Percentiles rank a stretch among this genome's conserved stretches.
These are phyloP conservation scores for Trichoderma semiorbis DNA, from an alignment of 2,329 filamentous ascomycete species.

Conservation along the genomic window DNA sequence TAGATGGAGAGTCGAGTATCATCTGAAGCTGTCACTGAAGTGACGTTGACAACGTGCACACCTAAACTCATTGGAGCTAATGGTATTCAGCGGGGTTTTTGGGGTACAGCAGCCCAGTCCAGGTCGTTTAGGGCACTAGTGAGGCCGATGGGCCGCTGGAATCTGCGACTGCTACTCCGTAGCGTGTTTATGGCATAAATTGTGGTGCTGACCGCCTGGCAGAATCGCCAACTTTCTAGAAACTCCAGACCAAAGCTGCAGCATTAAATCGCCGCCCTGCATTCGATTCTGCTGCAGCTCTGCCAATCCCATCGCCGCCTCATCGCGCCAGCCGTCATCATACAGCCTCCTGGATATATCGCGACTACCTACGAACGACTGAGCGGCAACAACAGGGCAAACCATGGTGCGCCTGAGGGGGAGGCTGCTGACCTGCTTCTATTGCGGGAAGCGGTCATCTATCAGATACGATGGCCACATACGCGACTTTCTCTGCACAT, in stretches of 20 bases:
- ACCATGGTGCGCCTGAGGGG: constrained; percentile 44
- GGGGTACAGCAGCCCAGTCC: background rate
- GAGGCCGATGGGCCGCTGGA: constrained; percentile 5
- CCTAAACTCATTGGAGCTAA: background rate
- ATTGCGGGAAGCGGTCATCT: constrained; percentile 69
- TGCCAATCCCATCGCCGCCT: constrained; percentile 4
- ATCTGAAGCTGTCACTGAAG: background rate
- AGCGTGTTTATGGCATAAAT: background rate
- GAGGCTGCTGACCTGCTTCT: constrained; percentile 68
- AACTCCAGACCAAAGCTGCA: background rate
- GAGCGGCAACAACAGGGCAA: background rate
- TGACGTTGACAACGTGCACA: constrained; percentile 21
- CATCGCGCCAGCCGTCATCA: background rate
- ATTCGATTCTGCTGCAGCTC: background rate
- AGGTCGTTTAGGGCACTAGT: constrained; percentile 11
- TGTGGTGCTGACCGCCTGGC: constrained; percentile 32
- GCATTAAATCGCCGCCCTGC: background rate
- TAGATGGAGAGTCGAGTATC: background rate
- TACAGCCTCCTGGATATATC: background rate
- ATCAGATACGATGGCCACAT: constrained; percentile 55
- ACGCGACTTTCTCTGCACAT: constrained; percentile 67
- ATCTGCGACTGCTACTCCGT: background rate
- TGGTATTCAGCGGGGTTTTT: background rate
- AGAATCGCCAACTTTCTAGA: constrained; percentile 30
- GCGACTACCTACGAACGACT: background rate